A percentile compares a stretch with the other conserved stretches of the same genome.
phyloP scores from a whole-genome alignment of 805 yeast species.

The Wickerhamiella hasegawae region DNA sequence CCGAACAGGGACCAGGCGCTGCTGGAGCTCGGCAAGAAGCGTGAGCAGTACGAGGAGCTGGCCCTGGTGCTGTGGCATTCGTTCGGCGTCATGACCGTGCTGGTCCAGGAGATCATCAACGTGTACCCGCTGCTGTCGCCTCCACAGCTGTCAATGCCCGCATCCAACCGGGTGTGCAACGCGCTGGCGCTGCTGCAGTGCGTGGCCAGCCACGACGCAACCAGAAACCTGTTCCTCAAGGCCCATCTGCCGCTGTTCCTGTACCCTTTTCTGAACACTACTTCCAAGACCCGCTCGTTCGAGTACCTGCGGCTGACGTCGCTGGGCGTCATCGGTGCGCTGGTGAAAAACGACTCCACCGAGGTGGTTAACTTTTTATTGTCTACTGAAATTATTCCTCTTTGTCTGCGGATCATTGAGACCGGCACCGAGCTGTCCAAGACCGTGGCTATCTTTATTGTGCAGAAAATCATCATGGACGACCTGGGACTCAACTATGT shows the following conservation, averaged over 20 bases:
- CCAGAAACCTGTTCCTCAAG: conserved; percentile 65
- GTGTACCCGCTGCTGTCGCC: conserved; percentile 86
- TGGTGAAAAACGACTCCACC: conserved; percentile 89
- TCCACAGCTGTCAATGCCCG: conserved; percentile 68
- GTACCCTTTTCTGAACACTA: conserved; percentile 87
- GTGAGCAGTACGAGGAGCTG: conserved; percentile 88
- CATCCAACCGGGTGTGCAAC: conserved; percentile 86
- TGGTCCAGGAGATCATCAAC: conserved; percentile 74
- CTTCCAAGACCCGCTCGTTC: conserved; percentile 80
- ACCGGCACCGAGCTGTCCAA: conserved; percentile 84
- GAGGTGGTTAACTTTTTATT: conserved; percentile 83
- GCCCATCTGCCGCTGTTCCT: conserved; percentile 87
- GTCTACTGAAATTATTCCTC: conserved; percentile 92
- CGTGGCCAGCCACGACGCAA: conserved; percentile 89
- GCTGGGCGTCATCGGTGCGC: conserved; percentile 91
- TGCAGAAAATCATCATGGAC: conserved; percentile 82
- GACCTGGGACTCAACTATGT: conserved; percentile 83
- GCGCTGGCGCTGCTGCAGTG: conserved; percentile 90
- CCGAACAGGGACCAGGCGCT: conserved; percentile 86
- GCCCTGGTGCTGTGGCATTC: conserved; percentile 92
- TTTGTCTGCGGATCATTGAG: conserved; percentile 90
- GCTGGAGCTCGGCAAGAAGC: conserved; percentile 77
- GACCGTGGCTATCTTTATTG: conserved; percentile 92
- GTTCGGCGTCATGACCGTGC: conserved; percentile 87
- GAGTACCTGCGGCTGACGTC: conserved; percentile 87